phyloP scores from a whole-genome alignment of 1,284 basidiomycete genomes.

The Ceratobasidium sp. region DNA sequence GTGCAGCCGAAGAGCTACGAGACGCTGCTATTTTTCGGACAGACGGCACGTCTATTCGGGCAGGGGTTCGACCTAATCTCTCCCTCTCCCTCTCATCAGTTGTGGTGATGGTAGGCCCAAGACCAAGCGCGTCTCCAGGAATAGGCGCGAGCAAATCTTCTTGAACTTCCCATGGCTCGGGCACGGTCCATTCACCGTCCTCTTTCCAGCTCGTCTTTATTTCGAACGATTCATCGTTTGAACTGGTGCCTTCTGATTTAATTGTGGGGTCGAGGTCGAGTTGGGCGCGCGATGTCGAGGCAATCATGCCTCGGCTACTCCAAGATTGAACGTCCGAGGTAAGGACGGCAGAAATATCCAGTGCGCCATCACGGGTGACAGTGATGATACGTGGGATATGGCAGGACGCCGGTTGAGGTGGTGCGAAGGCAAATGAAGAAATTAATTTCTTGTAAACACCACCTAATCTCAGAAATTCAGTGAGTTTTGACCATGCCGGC shows the following conservation, averaged over 20 bases:
- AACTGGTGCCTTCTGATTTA: neutral
- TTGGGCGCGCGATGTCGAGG: slow-evolving; percentile 22
- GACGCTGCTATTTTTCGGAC: slow-evolving; percentile 35
- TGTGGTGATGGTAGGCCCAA: slow-evolving; percentile 17
- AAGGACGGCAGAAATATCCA: slow-evolving; percentile 46
- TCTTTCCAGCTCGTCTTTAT: slow-evolving; percentile 38
- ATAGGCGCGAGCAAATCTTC: slow-evolving; percentile 21
- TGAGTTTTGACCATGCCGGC: neutral
- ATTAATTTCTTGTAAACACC: slow-evolving; percentile 15
- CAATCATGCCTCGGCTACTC: slow-evolving; percentile 49
- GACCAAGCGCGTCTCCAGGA: slow-evolving; percentile 37
- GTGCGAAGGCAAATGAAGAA: slow-evolving; percentile 47
- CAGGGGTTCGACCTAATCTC: slow-evolving; percentile 13
- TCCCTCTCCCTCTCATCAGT: slow-evolving; percentile 14
- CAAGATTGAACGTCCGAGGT: slow-evolving; percentile 45
- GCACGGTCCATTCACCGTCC: slow-evolving; percentile 37
- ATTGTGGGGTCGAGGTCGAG: neutral
- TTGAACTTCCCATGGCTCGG: slow-evolving; percentile 48
- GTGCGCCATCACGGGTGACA: slow-evolving; percentile 44
- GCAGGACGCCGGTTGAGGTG: slow-evolving; percentile 9
- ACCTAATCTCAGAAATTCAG: neutral
- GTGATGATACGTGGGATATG: slow-evolving; percentile 45
- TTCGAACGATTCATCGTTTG: slow-evolving; percentile 33
- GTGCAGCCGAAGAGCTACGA: slow-evolving; percentile 45
- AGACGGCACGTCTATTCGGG: slow-evolving; percentile 30